Conservation (phyloP, 495 filamentous ascomycete genomes). For the Annulohypoxylon nitens region DNA sequence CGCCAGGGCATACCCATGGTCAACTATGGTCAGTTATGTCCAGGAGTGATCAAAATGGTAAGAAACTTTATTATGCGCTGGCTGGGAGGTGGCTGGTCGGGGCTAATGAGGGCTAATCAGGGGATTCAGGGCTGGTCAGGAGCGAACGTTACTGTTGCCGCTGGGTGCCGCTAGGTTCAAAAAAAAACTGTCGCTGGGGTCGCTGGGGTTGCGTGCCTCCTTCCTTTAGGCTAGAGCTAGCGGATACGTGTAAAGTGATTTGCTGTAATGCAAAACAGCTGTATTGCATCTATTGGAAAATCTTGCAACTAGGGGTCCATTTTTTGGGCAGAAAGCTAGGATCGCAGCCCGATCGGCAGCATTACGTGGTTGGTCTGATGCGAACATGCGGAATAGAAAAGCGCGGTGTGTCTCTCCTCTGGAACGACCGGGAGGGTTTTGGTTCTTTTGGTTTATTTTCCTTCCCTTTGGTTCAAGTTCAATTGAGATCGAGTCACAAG, state of each 20-base stretch:
- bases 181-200: background rate
- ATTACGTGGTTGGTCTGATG: conserved; percentile 24
- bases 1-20: conserved; percentile 23
- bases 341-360: conserved; percentile 30
- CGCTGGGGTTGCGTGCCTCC: conserved; percentile 13
- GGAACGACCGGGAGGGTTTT: background rate
- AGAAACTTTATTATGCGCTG: conserved; percentile 5
- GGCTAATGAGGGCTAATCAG: background rate
- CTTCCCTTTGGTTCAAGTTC: background rate
- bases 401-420: conserved; percentile 11
- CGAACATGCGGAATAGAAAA: conserved; percentile 12
- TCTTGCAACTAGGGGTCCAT: conserved; percentile 6
- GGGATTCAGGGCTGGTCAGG: background rate
- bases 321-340: conserved; percentile 25
- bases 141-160: background rate
- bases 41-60: too few species aligned
- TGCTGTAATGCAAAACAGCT: conserved; percentile 29
- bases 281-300: conserved; percentile 33
- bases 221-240: conserved; percentile 30
- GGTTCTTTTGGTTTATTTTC: background rate
- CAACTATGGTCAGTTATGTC: background rate
- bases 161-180: too few species aligned
- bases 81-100: conserved; percentile 4
- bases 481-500: background rate
- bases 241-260: conserved; percentile 34